phyloP scores from a whole-genome alignment of 805 yeast genomes.

The Cyberlindnera petersonii region DNA sequence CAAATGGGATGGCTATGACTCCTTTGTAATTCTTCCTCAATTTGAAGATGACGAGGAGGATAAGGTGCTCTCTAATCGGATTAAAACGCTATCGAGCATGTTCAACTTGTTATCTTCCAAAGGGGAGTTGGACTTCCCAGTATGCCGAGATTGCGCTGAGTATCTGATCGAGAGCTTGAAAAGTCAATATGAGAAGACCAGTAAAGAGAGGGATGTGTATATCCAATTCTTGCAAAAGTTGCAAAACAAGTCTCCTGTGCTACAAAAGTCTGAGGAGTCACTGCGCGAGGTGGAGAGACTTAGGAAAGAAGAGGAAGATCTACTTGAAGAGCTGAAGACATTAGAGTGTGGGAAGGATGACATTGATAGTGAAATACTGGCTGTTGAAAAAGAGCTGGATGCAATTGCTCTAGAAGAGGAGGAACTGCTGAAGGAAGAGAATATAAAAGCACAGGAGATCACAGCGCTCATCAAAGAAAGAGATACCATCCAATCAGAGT shows the following conservation, averaged over 20 bases:
- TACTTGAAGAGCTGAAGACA: conserved; percentile 42
- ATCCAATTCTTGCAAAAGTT: conserved; percentile 67
- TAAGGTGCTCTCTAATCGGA: conserved; percentile 43
- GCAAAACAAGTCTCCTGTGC: conserved; percentile 47
- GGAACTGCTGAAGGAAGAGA: conserved; percentile 45
- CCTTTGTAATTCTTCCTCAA: conserved; percentile 28
- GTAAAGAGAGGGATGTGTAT: conserved; percentile 76
- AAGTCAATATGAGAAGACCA: conserved; percentile 63
- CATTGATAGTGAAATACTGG: conserved; percentile 22
- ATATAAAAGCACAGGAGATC: conserved; percentile 52
- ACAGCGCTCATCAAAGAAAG: conserved; percentile 48
- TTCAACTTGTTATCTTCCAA: conserved; percentile 70
- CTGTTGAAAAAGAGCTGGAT: conserved; percentile 45
- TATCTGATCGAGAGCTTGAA: conserved; percentile 61
- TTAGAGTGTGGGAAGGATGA: conserved; percentile 38
- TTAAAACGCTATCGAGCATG: conserved; percentile 55
- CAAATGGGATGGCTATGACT: conserved; percentile 16
- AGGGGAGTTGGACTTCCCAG: conserved; percentile 78
- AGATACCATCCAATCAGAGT: conserved; percentile 58
- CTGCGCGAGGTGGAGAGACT: conserved; percentile 21
- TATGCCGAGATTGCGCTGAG: conserved; percentile 82
- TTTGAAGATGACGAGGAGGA: conserved; percentile 26
- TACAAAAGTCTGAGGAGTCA: conserved; percentile 23
- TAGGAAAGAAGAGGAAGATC: conserved; percentile 39
- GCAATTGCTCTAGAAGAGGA: conserved; percentile 45